These are phyloP conservation scores for Fusarium acutatum DNA, from an alignment of 2,329 filamentous ascomycete genomes.

Conservation along the genomic window DNA sequence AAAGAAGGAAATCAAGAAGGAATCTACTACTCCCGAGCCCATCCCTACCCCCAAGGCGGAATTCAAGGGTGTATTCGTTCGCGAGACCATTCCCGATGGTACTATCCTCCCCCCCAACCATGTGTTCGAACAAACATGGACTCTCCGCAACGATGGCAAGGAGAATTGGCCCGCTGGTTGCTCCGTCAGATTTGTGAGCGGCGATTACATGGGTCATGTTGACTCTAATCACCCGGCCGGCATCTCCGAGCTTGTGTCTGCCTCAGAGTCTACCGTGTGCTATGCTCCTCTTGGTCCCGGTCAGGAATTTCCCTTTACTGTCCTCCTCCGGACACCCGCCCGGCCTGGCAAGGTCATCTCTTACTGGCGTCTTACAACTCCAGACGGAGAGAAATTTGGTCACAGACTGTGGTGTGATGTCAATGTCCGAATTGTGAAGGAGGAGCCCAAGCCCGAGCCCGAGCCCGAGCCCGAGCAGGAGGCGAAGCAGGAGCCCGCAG, in stretches of 20 bases:
- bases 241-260: slow-evolving; percentile 77
- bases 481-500: slow-evolving; percentile 37
- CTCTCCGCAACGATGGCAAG: slow-evolving; percentile 83
- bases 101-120: slow-evolving; percentile 74
- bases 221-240: slow-evolving; percentile 83
- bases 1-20: slow-evolving; percentile 36
- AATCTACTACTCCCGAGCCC: slow-evolving; percentile 33
- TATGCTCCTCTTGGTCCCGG: slow-evolving; percentile 74
- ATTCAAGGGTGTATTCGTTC: slow-evolving; percentile 71
- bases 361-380: slow-evolving; percentile 92
- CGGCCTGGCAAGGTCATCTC: slow-evolving; percentile 85
- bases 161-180: slow-evolving; percentile 87
- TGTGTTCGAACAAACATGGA: slow-evolving; percentile 91
- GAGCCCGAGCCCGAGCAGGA: slow-evolving; percentile 24
- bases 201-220: slow-evolving; percentile 95
- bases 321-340: slow-evolving; percentile 81
- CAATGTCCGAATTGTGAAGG: slow-evolving; percentile 64
- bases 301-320: slow-evolving; percentile 81
- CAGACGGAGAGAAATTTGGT: slow-evolving; percentile 83
- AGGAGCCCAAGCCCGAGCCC: slow-evolving; percentile 36
- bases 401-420: slow-evolving; percentile 97
- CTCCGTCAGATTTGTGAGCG: slow-evolving; percentile 89
- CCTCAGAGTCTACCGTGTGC: slow-evolving; percentile 84
- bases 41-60: slow-evolving; percentile 42
- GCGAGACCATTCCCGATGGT: slow-evolving; percentile 82